phyloP scores from a whole-genome alignment of 2,329 filamentous ascomycete species.

The Colletotrichum simmondsii region DNA sequence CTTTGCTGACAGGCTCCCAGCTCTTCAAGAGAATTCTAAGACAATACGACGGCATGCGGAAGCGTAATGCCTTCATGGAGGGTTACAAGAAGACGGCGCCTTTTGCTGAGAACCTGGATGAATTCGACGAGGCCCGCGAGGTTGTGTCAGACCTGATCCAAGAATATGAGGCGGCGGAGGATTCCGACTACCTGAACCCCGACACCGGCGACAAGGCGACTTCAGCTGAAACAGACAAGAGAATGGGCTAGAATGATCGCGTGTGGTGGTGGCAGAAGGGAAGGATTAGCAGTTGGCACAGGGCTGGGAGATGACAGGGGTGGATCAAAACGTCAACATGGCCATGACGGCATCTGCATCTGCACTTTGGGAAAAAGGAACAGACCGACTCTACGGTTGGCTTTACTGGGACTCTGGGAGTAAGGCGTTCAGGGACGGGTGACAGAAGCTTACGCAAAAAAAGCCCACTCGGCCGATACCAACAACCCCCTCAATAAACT shows the following conservation, averaged over 20 bases:
- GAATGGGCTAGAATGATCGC: conserved; percentile 50
- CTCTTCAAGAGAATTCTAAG: conserved; percentile 93
- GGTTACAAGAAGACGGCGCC: conserved; percentile 95
- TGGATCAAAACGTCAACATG: conserved; percentile 18
- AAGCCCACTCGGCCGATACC: neutral
- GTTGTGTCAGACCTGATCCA: conserved; percentile 91
- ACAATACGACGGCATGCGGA: conserved; percentile 93
- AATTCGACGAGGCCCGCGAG: conserved; percentile 94
- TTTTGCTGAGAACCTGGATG: conserved; percentile 89
- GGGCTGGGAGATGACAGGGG: neutral
- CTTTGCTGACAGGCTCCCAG: conserved; percentile 45
- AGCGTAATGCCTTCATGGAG: conserved; percentile 96
- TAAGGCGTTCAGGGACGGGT: conserved; percentile 29
- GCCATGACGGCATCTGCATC: conserved; percentile 8
- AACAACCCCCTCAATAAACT: conserved; percentile 13
- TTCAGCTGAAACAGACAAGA: conserved; percentile 64
- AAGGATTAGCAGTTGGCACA: neutral
- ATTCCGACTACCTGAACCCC: conserved; percentile 87
- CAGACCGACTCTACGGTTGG: conserved; percentile 13
- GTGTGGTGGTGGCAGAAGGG: neutral
- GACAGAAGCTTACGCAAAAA: conserved; percentile 16
- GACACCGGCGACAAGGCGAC: conserved; percentile 66
- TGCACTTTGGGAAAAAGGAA: conserved; percentile 18
- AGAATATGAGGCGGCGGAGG: conserved; percentile 96
- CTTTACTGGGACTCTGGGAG: conserved; percentile 20